Conservation (phyloP, 179 eudicot genomes). For the Spinacia oleracea region DNA sequence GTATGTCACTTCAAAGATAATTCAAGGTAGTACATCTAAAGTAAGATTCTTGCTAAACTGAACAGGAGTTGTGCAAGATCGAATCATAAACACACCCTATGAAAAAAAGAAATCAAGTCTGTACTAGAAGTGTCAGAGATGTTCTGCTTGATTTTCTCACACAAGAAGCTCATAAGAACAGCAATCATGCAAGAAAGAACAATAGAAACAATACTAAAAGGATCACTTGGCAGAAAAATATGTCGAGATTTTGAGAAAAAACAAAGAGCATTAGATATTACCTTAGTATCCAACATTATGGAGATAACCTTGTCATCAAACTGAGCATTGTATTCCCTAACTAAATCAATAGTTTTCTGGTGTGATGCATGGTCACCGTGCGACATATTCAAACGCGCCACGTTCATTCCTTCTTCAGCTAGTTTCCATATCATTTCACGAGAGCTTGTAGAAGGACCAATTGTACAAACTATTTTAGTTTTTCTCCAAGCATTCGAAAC, state of each 20-base stretch:
- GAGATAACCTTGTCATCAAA: slow-evolving; percentile 83
- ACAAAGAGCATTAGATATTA: slow-evolving; percentile 26
- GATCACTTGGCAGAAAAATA: not conserved
- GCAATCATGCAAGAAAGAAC: not conserved
- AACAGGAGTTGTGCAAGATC: not conserved
- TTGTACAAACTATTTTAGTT: slow-evolving; percentile 98
- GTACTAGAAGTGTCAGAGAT: not conserved
- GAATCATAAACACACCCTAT: slow-evolving; percentile 3
- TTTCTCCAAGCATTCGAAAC: slow-evolving; percentile 45
- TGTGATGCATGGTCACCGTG: slow-evolving; percentile 98
- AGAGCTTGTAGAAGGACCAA: slow-evolving; percentile 88
- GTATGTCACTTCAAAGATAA: not conserved
- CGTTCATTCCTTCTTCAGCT: slow-evolving; percentile 96
- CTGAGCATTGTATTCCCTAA: slow-evolving; percentile 89
- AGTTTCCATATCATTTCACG: slow-evolving; percentile 98
- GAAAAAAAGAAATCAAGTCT: not conserved
- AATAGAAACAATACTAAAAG: not conserved
- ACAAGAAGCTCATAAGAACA: slow-evolving; percentile 8
- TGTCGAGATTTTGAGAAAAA: not conserved
- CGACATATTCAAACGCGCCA: slow-evolving; percentile 97
- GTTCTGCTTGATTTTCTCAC: not conserved
- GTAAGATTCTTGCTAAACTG: not conserved
- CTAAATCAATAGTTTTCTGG: slow-evolving; percentile 87
- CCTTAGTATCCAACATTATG: slow-evolving; percentile 97
- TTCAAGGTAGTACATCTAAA: not conserved